These are phyloP conservation scores for Lachnellula hyalina DNA, from an alignment of 2,329 filamentous ascomycete genomes.

Conservation along the genomic window DNA sequence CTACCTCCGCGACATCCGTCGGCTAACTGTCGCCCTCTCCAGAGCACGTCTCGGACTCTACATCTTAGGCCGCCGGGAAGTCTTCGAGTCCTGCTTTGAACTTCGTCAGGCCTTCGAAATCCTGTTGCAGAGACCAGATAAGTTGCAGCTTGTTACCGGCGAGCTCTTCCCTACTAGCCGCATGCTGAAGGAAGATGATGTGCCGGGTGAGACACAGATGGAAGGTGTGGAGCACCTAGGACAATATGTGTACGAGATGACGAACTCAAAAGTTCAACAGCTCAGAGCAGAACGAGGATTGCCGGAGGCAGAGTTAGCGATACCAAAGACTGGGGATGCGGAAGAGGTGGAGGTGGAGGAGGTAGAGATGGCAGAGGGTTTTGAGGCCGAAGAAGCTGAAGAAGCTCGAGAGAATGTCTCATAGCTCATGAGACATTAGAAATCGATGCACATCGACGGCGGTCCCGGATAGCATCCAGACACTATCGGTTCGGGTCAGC, in stretches of 20 bases:
- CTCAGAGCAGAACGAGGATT: conserved; percentile 27
- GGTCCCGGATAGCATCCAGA: no score
- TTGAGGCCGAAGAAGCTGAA: conserved; percentile 20
- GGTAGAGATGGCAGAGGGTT: conserved; percentile 20
- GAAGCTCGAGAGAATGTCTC: no score
- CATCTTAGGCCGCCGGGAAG: conserved; percentile 77
- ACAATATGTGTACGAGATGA: conserved; percentile 97
- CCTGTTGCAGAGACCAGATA: conserved; percentile 72
- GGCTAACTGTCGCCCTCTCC: conserved; percentile 89
- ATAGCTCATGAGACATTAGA: no score
- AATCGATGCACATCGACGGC: no score
- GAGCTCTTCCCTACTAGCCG: conserved; percentile 77
- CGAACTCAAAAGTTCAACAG: conserved; percentile 42
- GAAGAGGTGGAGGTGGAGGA: conserved; percentile 14
- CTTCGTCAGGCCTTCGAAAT: conserved; percentile 79
- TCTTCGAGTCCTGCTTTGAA: conserved; percentile 87
- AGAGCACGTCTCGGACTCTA: conserved; percentile 89
- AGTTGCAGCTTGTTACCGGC: conserved; percentile 73
- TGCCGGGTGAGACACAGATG: conserved; percentile 65
- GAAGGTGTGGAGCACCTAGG: conserved; percentile 89
- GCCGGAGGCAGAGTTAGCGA: conserved; percentile 13
- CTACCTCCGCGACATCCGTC: conserved; percentile 87
- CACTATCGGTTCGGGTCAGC: no score
- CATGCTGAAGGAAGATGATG: conserved; percentile 38
- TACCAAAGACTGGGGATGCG: conserved; percentile 4